These are phyloP conservation scores for Tetrapyrgos nigripes DNA, from an alignment of 1,284 basidiomycete genomes.

Conservation along the genomic window DNA sequence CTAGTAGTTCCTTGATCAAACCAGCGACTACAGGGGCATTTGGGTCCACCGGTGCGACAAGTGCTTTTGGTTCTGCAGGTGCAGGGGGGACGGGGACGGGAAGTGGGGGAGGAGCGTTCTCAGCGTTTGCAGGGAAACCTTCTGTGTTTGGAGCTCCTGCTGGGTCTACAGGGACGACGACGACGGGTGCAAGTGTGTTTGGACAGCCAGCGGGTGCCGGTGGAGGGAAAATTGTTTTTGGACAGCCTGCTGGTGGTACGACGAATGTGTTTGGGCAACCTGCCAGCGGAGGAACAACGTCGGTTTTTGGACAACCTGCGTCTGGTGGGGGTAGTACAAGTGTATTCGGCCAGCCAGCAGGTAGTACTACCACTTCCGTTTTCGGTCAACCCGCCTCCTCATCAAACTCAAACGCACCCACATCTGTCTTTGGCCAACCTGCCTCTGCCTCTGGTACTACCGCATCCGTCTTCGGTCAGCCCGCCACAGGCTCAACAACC, in stretches of 20 bases:
- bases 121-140: slow-evolving; percentile 39
- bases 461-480: slow-evolving; percentile 28
- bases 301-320: slow-evolving; percentile 9
- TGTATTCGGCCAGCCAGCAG: slow-evolving; percentile 35
- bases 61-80: slow-evolving; percentile 25
- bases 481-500: slow-evolving; percentile 14
- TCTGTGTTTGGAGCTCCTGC: slow-evolving; percentile 31
- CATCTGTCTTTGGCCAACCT: slow-evolving; percentile 6
- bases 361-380: slow-evolving; percentile 2
- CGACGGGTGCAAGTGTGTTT: slow-evolving; percentile 1
- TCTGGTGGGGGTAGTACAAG: slow-evolving; percentile 22
- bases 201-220: slow-evolving; percentile 8
- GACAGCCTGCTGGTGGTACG: slow-evolving; percentile 3
- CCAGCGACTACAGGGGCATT: no score
- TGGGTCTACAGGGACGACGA: background rate
- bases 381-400: background rate
- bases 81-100: background rate
- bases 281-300: slow-evolving; percentile 9
- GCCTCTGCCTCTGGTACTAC: background rate
- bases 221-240: slow-evolving; percentile 6
- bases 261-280: slow-evolving; percentile 24
- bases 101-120: slow-evolving; percentile 37
- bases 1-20: background rate
- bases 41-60: slow-evolving; percentile 17
- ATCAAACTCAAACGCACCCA: background rate